Base-by-base conservation (phyloP, 2,329 filamentous ascomycete genomes). In the Knoxdaviesia capensis region DNA sequence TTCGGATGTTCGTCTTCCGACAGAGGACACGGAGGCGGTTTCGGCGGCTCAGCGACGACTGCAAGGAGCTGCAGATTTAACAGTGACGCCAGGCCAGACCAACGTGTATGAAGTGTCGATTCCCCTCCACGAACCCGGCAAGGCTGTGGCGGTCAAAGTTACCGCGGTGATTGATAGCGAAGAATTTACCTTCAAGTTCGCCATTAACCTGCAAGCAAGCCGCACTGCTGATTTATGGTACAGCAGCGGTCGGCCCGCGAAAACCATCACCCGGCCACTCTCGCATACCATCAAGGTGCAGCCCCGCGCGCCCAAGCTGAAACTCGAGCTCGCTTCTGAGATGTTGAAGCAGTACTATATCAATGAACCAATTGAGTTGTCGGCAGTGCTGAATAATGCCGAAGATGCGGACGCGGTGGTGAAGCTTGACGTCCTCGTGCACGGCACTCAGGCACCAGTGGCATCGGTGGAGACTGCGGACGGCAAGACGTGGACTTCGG, bases 281-380 rank as follows among this genome's bases (percentile, higher is more conserved):
- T 60, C 70, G 6, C 64, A 71, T 33, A 61, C 63, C 2, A 71
- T 93, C 43, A 77, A 74, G 43, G 76, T 98, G 29, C 67, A 86
- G 42, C 88, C 90, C 1, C 82, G 92, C 48, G 90, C 88, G 31
- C 90, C 90, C 0, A 96, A 94, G 58, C 75, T 98, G 63, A 77
- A 84, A 50, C 73, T 98, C 38, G 69, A 63, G 30, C 61, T 84
- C 7, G 63, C 71, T 2, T 68, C 74, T 36, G 58, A 78, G 6
- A 20, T 20, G 20, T 64, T 69, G 44, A 68, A 74, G 8, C 77
- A 86, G 43, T 92, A 88, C 56, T 96, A 94, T 54, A 82, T 81
- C 1, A 80, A 92, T 51, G 90, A 98, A 59, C 57, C 63, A 0
- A 71, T 94, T 31, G 63, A 63, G 6, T 56, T 96, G 28, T 61